Evolutionary conservation across 164 flowering plant species (phyloP).

Genomic region (Nymphaea colorata): DNA sequence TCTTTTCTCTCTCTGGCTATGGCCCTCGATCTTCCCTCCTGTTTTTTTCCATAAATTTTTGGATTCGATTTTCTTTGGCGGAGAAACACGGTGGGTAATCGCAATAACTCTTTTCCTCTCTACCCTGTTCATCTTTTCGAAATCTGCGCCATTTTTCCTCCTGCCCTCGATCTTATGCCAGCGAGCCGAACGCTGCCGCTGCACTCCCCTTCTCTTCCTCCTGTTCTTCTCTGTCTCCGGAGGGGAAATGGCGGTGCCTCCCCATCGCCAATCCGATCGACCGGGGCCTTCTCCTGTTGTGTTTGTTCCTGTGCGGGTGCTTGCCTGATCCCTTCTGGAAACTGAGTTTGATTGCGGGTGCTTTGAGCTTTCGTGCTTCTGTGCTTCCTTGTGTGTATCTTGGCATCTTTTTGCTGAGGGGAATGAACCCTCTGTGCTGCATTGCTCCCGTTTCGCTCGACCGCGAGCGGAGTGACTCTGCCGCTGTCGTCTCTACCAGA

Average conservation of each 20-base stretch:
- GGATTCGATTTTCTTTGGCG: background rate
- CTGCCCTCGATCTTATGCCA: background rate
- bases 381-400: background rate
- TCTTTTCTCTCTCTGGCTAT: no score
- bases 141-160: background rate
- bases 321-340: no score
- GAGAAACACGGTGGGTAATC: background rate
- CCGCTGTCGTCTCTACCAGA: conserved; percentile 14
- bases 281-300: background rate
- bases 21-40: no score
- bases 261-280: background rate
- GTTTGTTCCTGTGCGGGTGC: background rate
- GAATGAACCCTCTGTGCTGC: conserved; percentile 98
- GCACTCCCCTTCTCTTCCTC: background rate
- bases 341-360: background rate
- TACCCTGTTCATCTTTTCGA: background rate
- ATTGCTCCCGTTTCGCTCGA: conserved; percentile 96
- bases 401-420: background rate
- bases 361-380: background rate
- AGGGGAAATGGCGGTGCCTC: background rate
- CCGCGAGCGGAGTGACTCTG: conserved; percentile 43
- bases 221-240: background rate
- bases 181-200: background rate
- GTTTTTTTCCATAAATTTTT: no score
- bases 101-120: background rate